Evolutionary conservation across 257 asterid species (phyloP), one percentile per base, ranked within the genome.

Genomic region (Craterostigma plantagineum): DNA sequence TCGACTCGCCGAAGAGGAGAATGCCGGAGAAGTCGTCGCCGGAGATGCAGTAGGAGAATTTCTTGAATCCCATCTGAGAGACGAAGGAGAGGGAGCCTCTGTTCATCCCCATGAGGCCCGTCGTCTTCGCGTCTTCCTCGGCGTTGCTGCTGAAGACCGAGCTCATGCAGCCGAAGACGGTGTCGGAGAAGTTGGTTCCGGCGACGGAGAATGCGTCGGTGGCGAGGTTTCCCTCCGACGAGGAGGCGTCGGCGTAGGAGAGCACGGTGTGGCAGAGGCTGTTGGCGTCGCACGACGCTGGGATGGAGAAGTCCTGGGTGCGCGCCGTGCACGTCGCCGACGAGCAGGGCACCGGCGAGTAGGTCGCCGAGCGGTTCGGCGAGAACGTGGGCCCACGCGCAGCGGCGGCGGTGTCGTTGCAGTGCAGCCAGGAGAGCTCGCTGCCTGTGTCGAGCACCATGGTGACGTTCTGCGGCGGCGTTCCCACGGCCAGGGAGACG

Each of bases 391-490:
- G 90, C 15, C 57, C 59, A 18, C 40, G 53, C 0, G 43, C n/a
- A n/a, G n/a, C n/a, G n/a, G n/a, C n/a, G n/a, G n/a, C 70, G 50
- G 83, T 64, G 0, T 65, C 45, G 67, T 81, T 81, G 72, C 86
- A 81, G 16, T 71, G 94, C 11, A 85, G 64, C 94, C 94, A 85
- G 12, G 96, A 85, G 56, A 85, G 94, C 60, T 85, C 94, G 18
- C 94, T 85, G 13, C 96, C 96, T 30, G 96, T 81, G 61, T 85
- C 94, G 49, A 85, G 86, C 36, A 85, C 94, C 96, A 85, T 85
- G 44, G 91, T 75, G 17, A 75, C 92, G 14, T 81, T 77, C 72
- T 85, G 96, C 34, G 86, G 79, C 14, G 96, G 96, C 17, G 86
- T 54, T 12, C 96, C 96, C 0, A 80, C 92, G 0, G 82, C 58